Base-by-base conservation (phyloP, 495 filamentous ascomycete species). In the Neurospora intermedia region DNA sequence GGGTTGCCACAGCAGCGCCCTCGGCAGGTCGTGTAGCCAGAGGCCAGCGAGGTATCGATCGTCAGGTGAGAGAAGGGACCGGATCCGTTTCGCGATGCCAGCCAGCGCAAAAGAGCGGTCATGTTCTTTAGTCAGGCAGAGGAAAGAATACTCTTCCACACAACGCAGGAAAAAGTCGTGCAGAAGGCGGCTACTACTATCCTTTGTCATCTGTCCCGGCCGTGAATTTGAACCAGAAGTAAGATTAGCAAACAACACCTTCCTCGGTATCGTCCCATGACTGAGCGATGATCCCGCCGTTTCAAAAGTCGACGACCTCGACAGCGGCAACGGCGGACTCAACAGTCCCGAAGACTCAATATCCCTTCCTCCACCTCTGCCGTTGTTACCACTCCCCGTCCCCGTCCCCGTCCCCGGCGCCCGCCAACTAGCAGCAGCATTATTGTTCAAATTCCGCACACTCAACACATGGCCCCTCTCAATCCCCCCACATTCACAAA, bases 401-500 rank as follows among this genome's bases (percentile, higher is more conserved):
- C 35, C 31, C 31, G 31, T 35, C 23, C 9, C 46, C 10, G 54
- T 16, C 11, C 54, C 54, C 11, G 16, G 20, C 15, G 46, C 39
- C n/a, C 9, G 16, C 40, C 38, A 23, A 9, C 9, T 13, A 35
- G 27, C 13, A 18, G 31, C 48, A 20, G 42, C 41, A 6, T 69
- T 69, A 15, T 46, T 38, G 18, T 73, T 73, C 35, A 73, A 3
- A 41, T 69, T 75, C 16, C 74, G 8, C 15, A 73, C 59, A 41
- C 74, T 77, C 42, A 75, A 70, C 20, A 59, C 73, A 27, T 76
- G 70, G 1, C 62, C 70, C 20, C 72, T 27, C 20, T 42, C 43
- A 43, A 77, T 75, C 39, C 74, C 70, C 27, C 71, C 71, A 46
- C 76, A 78, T 31, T 83, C 81, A 69, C 80, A 82, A 20, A 76